A percentile compares a stretch with the other conserved stretches of the same genome.
Conservation (phyloP, 2,329 filamentous ascomycete genomes). For the Talaromyces sp. region DNA sequence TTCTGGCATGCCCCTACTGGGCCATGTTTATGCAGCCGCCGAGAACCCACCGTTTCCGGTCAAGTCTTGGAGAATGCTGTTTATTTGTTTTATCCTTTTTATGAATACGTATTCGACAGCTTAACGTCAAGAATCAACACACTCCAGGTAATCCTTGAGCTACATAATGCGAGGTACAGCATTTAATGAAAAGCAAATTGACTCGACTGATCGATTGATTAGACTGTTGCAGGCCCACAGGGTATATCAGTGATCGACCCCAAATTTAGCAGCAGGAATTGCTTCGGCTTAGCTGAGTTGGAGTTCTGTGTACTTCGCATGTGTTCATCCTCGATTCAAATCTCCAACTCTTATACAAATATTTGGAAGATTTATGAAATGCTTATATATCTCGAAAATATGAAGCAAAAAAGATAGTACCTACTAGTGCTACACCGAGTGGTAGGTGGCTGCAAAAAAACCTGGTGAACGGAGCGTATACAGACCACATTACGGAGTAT, state of each 20-base stretch:
- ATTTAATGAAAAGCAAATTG: neutral
- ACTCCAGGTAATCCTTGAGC: neutral
- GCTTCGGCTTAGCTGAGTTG: neutral
- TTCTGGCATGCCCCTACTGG: slow-evolving; percentile 4
- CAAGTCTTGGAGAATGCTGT: neutral
- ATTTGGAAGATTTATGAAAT: neutral
- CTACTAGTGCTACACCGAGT: neutral
- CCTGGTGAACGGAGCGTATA: neutral
- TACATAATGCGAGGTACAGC: neutral
- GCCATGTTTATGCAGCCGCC: slow-evolving; percentile 5
- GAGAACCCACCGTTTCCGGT: slow-evolving; percentile 5
- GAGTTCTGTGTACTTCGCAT: neutral
- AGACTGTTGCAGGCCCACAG: neutral
- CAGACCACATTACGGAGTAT: neutral
- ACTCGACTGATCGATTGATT: slow-evolving; percentile 1
- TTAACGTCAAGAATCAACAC: neutral
- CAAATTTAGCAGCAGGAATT: neutral
- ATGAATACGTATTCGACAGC: neutral
- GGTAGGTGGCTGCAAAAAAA: neutral
- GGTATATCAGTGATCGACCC: neutral
- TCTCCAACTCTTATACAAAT: neutral
- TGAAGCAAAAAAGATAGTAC: neutral
- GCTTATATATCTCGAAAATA: neutral
- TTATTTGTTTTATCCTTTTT: neutral
- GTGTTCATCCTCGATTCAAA: no score